Evolutionary conservation across 2,329 filamentous ascomycete genomes (phyloP).

Genomic region (Aspergillus spinulosporus): DNA sequence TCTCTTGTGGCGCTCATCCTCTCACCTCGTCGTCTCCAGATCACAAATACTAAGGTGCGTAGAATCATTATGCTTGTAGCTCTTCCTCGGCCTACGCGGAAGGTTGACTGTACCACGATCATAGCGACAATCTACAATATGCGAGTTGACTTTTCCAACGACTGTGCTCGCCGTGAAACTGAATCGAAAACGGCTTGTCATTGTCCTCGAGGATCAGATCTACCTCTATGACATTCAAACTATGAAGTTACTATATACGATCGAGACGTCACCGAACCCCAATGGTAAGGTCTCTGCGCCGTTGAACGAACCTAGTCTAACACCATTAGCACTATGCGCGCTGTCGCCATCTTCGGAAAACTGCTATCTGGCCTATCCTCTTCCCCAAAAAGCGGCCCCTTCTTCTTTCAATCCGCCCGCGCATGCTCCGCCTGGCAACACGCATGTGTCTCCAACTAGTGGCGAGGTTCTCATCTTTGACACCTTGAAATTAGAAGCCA

Average conservation of each 20-base stretch:
- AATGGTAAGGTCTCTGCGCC: conserved; percentile 52
- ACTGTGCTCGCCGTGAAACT: conserved; percentile 90
- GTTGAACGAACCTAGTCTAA: conserved; percentile 16
- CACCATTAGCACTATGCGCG: conserved; percentile 71
- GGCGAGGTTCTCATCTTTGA: conserved; percentile 95
- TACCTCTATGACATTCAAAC: conserved; percentile 99
- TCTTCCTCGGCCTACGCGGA: not conserved
- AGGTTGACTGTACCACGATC: not conserved
- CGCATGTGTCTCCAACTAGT: conserved; percentile 78
- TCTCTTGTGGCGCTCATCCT: conserved; percentile 92
- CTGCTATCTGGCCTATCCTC: conserved; percentile 91
- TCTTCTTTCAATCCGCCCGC: conserved; percentile 62
- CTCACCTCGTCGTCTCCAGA: conserved; percentile 87
- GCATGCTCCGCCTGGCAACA: conserved; percentile 75
- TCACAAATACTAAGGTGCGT: conserved; percentile 92
- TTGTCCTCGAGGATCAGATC: conserved; percentile 92
- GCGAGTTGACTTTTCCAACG: conserved; percentile 97
- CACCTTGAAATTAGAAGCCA: conserved; percentile 80
- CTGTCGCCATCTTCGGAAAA: conserved; percentile 92
- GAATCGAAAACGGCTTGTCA: conserved; percentile 89
- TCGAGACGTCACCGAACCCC: conserved; percentile 91
- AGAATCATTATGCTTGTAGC: conserved; percentile 3
- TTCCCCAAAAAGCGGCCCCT: conserved; percentile 65
- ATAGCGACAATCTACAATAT: conserved; percentile 78
- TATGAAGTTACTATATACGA: conserved; percentile 91